These are phyloP conservation scores for Pseudogymnoascus sp. DNA, from an alignment of 2,329 filamentous ascomycete species.

Conservation along the genomic window DNA sequence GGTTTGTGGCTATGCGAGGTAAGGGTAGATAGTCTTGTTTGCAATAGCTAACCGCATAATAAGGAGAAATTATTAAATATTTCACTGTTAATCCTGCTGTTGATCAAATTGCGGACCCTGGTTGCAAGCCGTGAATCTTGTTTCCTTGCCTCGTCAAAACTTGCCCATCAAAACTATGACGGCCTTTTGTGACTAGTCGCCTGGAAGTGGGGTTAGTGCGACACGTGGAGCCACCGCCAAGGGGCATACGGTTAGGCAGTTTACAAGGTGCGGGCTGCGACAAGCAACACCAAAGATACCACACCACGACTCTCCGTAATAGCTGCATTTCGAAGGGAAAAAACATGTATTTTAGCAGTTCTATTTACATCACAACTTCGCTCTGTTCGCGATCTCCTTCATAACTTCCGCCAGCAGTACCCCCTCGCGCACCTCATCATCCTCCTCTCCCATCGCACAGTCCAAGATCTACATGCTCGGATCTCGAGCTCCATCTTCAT, in stretches of 20 bases:
- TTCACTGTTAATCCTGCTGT: neutral
- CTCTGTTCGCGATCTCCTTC: neutral
- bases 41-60: neutral
- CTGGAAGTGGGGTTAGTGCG: no score
- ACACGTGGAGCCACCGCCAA: no score
- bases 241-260: no score
- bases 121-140: neutral
- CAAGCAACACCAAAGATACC: no score
- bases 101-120: neutral
- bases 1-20: neutral
- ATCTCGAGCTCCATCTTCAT: slow-evolving; percentile 65
- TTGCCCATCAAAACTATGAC: neutral
- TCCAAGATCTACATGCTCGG: slow-evolving; percentile 26
- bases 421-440: slow-evolving; percentile 22
- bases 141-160: neutral
- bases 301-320: no score
- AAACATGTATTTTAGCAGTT: neutral
- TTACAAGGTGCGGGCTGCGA: no score
- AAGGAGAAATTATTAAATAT: neutral
- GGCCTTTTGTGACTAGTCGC: neutral
- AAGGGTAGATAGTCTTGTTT: neutral
- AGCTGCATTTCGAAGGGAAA: no score
- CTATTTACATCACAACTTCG: neutral
- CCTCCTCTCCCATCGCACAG: slow-evolving; percentile 20
- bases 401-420: slow-evolving; percentile 13